These are phyloP conservation scores for Kondoa subrosea DNA, from an alignment of 768 basidiomycete species.

Conservation along the genomic window DNA sequence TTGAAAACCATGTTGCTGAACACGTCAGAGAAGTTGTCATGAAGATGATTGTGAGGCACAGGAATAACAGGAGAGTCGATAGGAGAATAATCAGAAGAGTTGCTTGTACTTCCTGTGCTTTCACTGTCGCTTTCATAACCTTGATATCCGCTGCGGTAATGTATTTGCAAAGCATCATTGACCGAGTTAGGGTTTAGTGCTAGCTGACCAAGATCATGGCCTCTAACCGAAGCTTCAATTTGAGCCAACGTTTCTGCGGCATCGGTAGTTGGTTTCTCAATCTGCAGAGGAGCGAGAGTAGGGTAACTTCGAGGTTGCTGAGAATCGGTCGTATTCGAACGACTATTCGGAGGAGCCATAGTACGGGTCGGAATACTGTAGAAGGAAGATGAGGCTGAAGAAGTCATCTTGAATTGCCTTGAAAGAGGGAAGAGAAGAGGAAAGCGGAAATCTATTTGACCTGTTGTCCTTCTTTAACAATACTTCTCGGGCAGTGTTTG, in stretches of 20 bases:
- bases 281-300: not conserved
- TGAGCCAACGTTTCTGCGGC: not conserved
- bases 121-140: not conserved
- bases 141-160: not conserved
- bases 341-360: too few relatives aligned
- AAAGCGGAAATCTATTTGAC: too few relatives aligned
- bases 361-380: too few relatives aligned
- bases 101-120: not conserved
- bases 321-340: too few relatives aligned
- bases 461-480: too few relatives aligned
- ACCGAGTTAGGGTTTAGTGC: not conserved
- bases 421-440: too few relatives aligned
- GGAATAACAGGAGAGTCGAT: not conserved
- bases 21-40: not conserved
- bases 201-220: not conserved
- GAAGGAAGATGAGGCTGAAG: too few relatives aligned
- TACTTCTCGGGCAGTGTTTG: too few relatives aligned
- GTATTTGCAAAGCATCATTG: not conserved
- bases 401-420: too few relatives aligned
- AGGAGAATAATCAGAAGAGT: not conserved
- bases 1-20: not conserved
- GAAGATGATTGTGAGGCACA: not conserved
- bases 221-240: not conserved
- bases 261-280: not conserved
- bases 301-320: not conserved